Base-by-base conservation (phyloP, 2,329 filamentous ascomycete species). In the Lizonia empirigonia region DNA sequence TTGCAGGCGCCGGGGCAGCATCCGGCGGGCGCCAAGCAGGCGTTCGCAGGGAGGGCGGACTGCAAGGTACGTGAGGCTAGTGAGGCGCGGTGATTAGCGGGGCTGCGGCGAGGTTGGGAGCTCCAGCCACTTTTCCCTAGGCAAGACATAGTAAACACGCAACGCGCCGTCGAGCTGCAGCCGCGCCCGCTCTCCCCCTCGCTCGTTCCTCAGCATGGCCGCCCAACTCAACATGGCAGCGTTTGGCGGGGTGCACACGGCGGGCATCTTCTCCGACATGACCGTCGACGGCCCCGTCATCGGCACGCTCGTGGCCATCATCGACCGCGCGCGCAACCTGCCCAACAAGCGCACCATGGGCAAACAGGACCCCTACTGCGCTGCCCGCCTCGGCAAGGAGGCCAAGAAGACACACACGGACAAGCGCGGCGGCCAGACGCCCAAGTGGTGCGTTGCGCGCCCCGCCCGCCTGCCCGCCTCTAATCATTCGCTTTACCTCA, bases 311-410 rank as follows among this genome's bases (percentile, higher is more conserved):
- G 91, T 99, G 37, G 83, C 91, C 50, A 87, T 99, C 65, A 85
- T 97, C 67, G 94, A 99, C 77, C 85, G 92, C 62, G 94, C 92
- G 44, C 97, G 96, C 83, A 99, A 99, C 73, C 78, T 99, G 62
- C 94, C 94, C 41, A 99, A 99, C 76, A 80, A 91, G 63, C 96
- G 96, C 79, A 94, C 91, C 5, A 97, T 99, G 80, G 94, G 94
- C 48, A 99, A 99, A 77, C 94, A 99, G 77, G 92, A 97, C 71
- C 93, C 94, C 0, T 99, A 97, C 75, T 97, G 92, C 75, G 94
- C 94, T 29, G 92, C 91, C 24, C 83, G 94, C 45, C 78, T 99
- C 36, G 94, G 93, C 26, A 99, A 99, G 74, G 92, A 97, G 76
- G 94, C 94, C 38, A 96, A 95, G 79, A 97, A 97, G 81, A 99